Conservation (phyloP, 2,329 filamentous ascomycete genomes). For the Byssothecium circinans region DNA sequence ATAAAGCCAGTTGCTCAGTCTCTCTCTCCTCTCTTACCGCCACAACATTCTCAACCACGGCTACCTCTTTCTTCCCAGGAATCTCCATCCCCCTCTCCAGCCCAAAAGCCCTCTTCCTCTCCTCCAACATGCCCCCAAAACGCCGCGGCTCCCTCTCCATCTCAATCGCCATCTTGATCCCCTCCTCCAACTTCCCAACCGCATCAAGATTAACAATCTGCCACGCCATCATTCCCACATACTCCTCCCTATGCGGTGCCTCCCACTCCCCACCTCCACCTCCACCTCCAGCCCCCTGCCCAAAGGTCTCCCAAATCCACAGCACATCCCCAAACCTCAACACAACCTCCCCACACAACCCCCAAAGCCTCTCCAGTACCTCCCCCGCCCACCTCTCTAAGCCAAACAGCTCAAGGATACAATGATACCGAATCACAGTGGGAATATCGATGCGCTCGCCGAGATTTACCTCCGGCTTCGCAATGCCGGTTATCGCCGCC, state of each 20-base stretch:
- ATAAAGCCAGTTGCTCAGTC: neutral
- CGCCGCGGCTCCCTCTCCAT: slow-evolving; percentile 7
- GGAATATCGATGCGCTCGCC: neutral
- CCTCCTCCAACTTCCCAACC: slow-evolving; percentile 2
- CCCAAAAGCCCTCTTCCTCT: slow-evolving; percentile 3
- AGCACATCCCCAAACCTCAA: slow-evolving; percentile 5
- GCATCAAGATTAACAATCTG: slow-evolving; percentile 11
- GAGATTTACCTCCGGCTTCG: neutral
- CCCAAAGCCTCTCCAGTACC: slow-evolving; percentile 1
- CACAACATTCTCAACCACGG: too few relatives aligned
- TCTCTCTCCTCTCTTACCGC: too few relatives aligned
- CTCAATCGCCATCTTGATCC: slow-evolving; percentile 3
- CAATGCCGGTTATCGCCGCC: slow-evolving; percentile 1
- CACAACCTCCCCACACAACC: neutral
- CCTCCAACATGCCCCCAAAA: slow-evolving; percentile 2
- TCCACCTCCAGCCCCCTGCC: too few relatives aligned
- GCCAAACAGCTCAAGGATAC: slow-evolving; percentile 7
- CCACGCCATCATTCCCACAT: slow-evolving; percentile 15
- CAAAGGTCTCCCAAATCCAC: slow-evolving; percentile 15
- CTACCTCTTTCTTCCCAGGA: too few relatives aligned
- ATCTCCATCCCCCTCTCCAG: neutral
- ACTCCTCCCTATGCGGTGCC: slow-evolving; percentile 7
- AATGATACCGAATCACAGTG: slow-evolving; percentile 9
- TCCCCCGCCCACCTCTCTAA: neutral
- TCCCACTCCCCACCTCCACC: neutral